Base-by-base conservation (phyloP, 768 basidiomycete species). In the Heimioporus sp. region DNA sequence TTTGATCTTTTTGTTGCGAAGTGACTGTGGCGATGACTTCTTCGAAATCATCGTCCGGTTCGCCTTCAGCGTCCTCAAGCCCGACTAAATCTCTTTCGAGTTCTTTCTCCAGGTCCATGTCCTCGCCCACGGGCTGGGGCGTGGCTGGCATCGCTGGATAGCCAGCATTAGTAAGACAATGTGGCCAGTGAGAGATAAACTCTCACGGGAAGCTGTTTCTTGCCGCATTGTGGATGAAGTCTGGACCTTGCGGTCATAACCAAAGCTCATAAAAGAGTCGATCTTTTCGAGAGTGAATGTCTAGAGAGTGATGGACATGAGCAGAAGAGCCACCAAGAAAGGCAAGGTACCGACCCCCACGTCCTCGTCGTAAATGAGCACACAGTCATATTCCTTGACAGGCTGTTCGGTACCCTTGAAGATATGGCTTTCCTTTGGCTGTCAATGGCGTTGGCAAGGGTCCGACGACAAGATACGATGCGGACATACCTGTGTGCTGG, bases 331-430 rank as follows among this genome's bases (percentile, higher is more conserved):
- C 51, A 34, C 13, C 17, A 34, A 45, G 39, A 44, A 39, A 35
- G 35, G 37, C 42, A 39, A 10, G 10, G 36, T 19, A 72, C 81
- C 65, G 63, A 87, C 89, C 57, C 81, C 81, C 43, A 79, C 74
- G 48, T 82, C 85, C 61, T 88, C 87, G 64, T 92, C 89, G 60
- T 85, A 92, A 41, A 92, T 85, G 37, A 92, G 74, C 8, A 91
- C 80, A 56, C 90, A 92, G 46, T 90, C 87, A 58, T 76, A 76
- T 42, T 90, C 86, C 63, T 82, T 86, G 8, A 84, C 77, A 2
- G 78, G 67, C 15, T 72, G 72, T 60, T 87, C 87, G 9, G 62
- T 59, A 4, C 88, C 89, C 36, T 68, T 71, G 60, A 83, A 90
- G 35, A 79, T 59, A 59, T 82, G 76, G 12, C 64, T 76, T 52